These are phyloP conservation scores for Komagataella mondaviorum DNA, from an alignment of 805 yeast genomes.

Conservation along the genomic window DNA sequence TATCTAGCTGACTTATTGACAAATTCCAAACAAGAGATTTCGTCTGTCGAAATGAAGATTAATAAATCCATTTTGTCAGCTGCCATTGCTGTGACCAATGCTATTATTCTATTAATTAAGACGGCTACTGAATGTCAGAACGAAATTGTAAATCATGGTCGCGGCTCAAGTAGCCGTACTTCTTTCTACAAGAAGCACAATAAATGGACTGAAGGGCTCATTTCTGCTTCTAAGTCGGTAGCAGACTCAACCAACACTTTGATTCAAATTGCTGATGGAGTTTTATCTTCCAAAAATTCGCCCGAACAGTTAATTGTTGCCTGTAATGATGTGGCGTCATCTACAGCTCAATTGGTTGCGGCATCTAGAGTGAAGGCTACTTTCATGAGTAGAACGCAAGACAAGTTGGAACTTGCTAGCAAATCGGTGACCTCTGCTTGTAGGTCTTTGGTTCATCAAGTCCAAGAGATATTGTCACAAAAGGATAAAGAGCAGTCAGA, in stretches of 20 bases:
- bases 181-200: slow-evolving; percentile 79
- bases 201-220: slow-evolving; percentile 88
- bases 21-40: slow-evolving; percentile 35
- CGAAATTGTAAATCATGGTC: slow-evolving; percentile 65
- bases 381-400: slow-evolving; percentile 65
- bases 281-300: slow-evolving; percentile 44
- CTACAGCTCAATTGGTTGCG: slow-evolving; percentile 86
- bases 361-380: slow-evolving; percentile 82
- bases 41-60: slow-evolving; percentile 48
- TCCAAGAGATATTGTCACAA: slow-evolving; percentile 37
- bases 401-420: slow-evolving; percentile 54
- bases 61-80: slow-evolving; percentile 68
- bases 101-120: slow-evolving; percentile 55
- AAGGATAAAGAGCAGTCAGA: slow-evolving; percentile 19
- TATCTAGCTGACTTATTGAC: slow-evolving; percentile 39
- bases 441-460: slow-evolving; percentile 54
- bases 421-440: slow-evolving; percentile 67
- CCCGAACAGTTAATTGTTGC: slow-evolving; percentile 83
- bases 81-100: slow-evolving; percentile 69
- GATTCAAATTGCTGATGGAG: slow-evolving; percentile 81
- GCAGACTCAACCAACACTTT: slow-evolving; percentile 74
- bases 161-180: slow-evolving; percentile 50
- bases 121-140: slow-evolving; percentile 73
- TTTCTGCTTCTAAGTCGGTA: slow-evolving; percentile 80
- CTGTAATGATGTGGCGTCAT: slow-evolving; percentile 83